A percentile compares a stretch with the other conserved stretches of the same genome.
Evolutionary conservation across 1,284 basidiomycete genomes (phyloP).

Genomic region (Papiliotrema nemorosa): DNA sequence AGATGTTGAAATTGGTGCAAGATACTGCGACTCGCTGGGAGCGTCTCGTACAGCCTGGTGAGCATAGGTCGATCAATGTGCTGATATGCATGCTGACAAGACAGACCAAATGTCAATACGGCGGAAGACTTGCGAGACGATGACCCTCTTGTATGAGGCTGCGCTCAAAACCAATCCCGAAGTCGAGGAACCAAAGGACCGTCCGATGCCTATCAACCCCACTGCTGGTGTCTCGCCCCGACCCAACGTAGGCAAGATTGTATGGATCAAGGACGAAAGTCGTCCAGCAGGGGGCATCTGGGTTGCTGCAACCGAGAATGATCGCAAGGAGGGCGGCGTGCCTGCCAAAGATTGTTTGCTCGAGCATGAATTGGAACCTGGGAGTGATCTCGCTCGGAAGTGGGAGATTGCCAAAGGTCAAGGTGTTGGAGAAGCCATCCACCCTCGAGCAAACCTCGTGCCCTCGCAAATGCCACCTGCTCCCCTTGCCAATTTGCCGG

Average conservation of each 20-base stretch:
- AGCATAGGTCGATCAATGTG: neutral
- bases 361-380: neutral
- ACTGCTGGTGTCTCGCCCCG: slow-evolving; percentile 51
- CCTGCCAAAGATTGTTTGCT: neutral
- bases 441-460: neutral
- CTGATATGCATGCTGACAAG: neutral
- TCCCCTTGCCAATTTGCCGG: neutral
- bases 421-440: neutral
- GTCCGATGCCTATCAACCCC: slow-evolving; percentile 48
- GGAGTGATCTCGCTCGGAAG: neutral
- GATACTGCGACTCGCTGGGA: slow-evolving; percentile 84
- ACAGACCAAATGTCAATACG: slow-evolving; percentile 86
- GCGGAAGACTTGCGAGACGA: slow-evolving; percentile 75
- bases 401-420: slow-evolving; percentile 1
- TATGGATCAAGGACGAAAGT: slow-evolving; percentile 38
- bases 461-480: neutral
- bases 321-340: slow-evolving; percentile 20
- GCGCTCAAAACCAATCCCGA: slow-evolving; percentile 63
- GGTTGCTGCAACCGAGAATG: slow-evolving; percentile 56
- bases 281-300: slow-evolving; percentile 81
- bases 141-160: slow-evolving; percentile 84
- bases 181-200: slow-evolving; percentile 27
- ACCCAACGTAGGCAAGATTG: slow-evolving; percentile 28
- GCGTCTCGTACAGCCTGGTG: slow-evolving; percentile 51
- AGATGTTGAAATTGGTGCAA: slow-evolving; percentile 69